These are phyloP conservation scores for Colletotrichum lentis DNA, from an alignment of 2,329 filamentous ascomycete species.

Conservation along the genomic window DNA sequence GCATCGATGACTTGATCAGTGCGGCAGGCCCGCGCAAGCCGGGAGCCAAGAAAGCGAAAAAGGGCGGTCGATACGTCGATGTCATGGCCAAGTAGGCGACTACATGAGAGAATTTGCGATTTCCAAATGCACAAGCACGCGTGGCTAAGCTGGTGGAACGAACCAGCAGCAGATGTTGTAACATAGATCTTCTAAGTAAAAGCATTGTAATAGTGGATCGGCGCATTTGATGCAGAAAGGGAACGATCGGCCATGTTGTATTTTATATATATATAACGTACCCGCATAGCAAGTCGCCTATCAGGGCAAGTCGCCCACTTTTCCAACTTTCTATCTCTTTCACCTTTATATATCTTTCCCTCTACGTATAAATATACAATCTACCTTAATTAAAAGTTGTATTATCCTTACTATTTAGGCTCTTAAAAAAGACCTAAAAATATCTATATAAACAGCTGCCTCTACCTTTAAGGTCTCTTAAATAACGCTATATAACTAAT, in stretches of 20 bases:
- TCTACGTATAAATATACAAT: too few relatives aligned
- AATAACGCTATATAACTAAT: too few relatives aligned
- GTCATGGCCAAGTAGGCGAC: slow-evolving; percentile 78
- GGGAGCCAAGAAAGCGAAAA: slow-evolving; percentile 75
- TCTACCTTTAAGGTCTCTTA: too few relatives aligned
- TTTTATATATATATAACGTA: too few relatives aligned
- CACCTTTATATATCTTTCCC: too few relatives aligned
- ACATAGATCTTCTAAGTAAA: slow-evolving; percentile 26
- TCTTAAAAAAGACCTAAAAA: too few relatives aligned
- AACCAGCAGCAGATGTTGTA: slow-evolving; percentile 17
- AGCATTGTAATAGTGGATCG: slow-evolving; percentile 23
- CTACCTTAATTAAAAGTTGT: too few relatives aligned
- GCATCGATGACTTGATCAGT: slow-evolving; percentile 90
- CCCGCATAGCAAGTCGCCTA: too few relatives aligned
- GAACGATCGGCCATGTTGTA: slow-evolving; percentile 1
- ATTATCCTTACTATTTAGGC: too few relatives aligned
- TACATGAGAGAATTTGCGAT: slow-evolving; percentile 10
- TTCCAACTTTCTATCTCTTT: too few relatives aligned
- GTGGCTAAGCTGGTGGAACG: slow-evolving; percentile 10
- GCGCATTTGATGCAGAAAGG: not conserved
- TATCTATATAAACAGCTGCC: too few relatives aligned
- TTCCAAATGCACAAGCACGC: slow-evolving; percentile 18
- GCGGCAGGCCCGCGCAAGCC: slow-evolving; percentile 74
- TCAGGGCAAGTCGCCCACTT: too few relatives aligned
- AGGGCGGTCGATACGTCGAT: slow-evolving; percentile 90